These are phyloP conservation scores for Deakozyma indianensis DNA, from an alignment of 805 yeast genomes.

Conservation along the genomic window DNA sequence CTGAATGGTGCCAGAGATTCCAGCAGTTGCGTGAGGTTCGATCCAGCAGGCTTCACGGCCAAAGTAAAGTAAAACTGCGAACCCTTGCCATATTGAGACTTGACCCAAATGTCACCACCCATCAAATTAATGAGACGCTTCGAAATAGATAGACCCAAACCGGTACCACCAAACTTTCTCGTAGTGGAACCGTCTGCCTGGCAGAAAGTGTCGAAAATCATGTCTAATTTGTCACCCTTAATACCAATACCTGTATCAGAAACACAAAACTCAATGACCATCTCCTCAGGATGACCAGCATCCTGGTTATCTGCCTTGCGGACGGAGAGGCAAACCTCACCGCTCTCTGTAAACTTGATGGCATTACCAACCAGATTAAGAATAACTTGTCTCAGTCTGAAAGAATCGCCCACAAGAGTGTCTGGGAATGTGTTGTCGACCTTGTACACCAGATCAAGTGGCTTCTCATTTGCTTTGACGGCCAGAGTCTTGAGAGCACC, in stretches of 20 bases:
- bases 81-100: conserved; percentile 66
- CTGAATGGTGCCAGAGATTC: conserved; percentile 62
- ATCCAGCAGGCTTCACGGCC: conserved; percentile 57
- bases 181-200: conserved; percentile 93
- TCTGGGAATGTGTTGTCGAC: conserved; percentile 84
- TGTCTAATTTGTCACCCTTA: conserved; percentile 67
- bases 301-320: conserved; percentile 34
- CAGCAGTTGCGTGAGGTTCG: conserved; percentile 45
- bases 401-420: conserved; percentile 74
- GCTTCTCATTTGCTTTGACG: conserved; percentile 79
- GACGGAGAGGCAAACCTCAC: conserved; percentile 67
- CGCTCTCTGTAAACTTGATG: conserved; percentile 71
- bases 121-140: conserved; percentile 74
- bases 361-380: conserved; percentile 82
- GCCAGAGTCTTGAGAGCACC: conserved; percentile 84
- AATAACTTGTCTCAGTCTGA: conserved; percentile 76
- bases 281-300: conserved; percentile 25
- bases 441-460: conserved; percentile 62
- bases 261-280: conserved; percentile 68
- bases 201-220: conserved; percentile 80
- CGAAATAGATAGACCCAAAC: conserved; percentile 76
- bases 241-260: conserved; percentile 88
- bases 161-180: conserved; percentile 87
- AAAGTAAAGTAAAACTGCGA: conserved; percentile 74
- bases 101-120: conserved; percentile 93